phyloP scores from a whole-genome alignment of 1,139 yeast species.

The Blastobotrys malaysiensis region DNA sequence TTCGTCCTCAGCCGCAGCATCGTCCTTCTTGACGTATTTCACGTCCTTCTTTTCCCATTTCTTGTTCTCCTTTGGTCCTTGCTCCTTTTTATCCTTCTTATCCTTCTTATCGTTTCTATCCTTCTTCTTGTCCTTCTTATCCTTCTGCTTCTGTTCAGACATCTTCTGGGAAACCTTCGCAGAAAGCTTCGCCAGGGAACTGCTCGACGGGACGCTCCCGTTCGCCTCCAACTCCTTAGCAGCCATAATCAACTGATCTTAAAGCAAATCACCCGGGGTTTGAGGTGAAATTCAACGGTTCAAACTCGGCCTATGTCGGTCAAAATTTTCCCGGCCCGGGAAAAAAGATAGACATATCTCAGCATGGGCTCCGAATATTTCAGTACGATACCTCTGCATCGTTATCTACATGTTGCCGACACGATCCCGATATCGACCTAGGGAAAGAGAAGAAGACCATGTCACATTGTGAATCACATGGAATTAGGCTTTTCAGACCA shows the following conservation, averaged over 20 bases:
- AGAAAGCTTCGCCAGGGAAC: slow-evolving; percentile 16
- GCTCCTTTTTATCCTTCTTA: slow-evolving; percentile 8
- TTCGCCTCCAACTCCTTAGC: background rate
- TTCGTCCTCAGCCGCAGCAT: slow-evolving; percentile 1
- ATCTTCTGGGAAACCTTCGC: slow-evolving; percentile 21
- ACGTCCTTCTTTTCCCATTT: slow-evolving; percentile 3
- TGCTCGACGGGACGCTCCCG: background rate
- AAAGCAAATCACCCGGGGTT: background rate
- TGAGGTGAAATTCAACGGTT: background rate
- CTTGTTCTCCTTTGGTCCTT: background rate
- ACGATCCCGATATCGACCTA: no score
- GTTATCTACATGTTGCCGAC: no score
- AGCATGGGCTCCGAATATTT: background rate
- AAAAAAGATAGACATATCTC: background rate
- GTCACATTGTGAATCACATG: no score
- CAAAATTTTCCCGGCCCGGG: background rate
- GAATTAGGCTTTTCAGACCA: no score
- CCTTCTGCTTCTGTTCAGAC: slow-evolving; percentile 15
- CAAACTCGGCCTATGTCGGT: background rate
- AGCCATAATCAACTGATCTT: background rate
- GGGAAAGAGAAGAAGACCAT: no score
- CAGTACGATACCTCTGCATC: background rate
- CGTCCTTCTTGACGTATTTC: slow-evolving; percentile 1
- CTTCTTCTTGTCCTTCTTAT: slow-evolving; percentile 14
- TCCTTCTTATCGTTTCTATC: slow-evolving; percentile 18